These are phyloP conservation scores for Lepidium didymum DNA, from an alignment of 345 rosid genomes.

Conservation along the genomic window DNA sequence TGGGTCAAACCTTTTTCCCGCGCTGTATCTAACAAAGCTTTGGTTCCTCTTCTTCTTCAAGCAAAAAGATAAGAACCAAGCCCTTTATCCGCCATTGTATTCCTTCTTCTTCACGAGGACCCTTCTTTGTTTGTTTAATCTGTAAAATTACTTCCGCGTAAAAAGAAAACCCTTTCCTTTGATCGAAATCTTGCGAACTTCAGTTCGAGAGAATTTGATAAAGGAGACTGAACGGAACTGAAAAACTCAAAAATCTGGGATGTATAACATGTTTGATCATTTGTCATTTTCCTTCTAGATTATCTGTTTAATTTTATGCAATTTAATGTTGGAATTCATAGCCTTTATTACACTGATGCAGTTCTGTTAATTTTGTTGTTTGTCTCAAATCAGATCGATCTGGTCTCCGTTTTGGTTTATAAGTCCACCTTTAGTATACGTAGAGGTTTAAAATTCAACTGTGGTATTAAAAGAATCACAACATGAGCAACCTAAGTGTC, in stretches of 20 bases:
- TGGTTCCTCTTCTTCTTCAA: constrained; percentile 15
- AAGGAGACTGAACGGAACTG: constrained; percentile 10
- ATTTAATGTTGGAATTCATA: background rate
- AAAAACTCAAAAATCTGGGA: constrained; percentile 12
- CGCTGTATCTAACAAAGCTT: constrained; percentile 48
- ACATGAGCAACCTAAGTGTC: background rate
- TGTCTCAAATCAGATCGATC: background rate
- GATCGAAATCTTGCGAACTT: constrained; percentile 1
- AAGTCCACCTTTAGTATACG: background rate
- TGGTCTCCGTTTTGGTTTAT: background rate
- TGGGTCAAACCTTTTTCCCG: constrained; percentile 65
- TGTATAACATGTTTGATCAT: constrained; percentile 15
- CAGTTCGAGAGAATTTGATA: constrained; percentile 3
- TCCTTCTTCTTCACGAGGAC: background rate
- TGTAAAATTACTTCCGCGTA: constrained; percentile 14
- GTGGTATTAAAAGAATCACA: constrained; percentile 16
- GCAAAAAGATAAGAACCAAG: constrained; percentile 10
- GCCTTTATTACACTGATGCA: background rate
- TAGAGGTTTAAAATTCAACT: background rate
- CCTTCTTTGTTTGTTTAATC: constrained; percentile 21
- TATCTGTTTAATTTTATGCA: background rate
- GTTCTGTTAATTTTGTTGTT: too few species aligned
- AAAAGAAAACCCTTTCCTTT: background rate
- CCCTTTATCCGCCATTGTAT: constrained; percentile 17
- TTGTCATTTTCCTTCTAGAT: background rate